These are phyloP conservation scores for Wickerhamiella shivajii DNA, from an alignment of 805 yeast species.

Conservation along the genomic window DNA sequence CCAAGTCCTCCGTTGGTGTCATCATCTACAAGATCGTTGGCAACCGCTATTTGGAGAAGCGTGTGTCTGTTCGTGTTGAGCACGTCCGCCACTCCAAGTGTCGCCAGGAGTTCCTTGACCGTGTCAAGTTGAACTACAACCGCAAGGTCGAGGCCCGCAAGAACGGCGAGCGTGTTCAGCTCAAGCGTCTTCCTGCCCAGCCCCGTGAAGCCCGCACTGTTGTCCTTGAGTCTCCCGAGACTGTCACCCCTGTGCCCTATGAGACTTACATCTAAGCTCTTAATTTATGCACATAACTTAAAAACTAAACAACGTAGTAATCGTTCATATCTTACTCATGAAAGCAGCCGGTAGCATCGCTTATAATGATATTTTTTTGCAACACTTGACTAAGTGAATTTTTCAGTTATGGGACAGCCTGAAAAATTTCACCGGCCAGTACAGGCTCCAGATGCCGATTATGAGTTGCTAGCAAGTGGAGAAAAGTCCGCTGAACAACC, in stretches of 20 bases:
- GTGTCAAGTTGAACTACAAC: slow-evolving; percentile 95
- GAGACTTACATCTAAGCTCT: slow-evolving; percentile 87
- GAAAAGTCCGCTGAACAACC: slow-evolving; percentile 13
- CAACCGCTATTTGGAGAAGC: slow-evolving; percentile 97
- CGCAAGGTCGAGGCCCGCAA: slow-evolving; percentile 89
- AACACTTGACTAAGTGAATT: too few species aligned
- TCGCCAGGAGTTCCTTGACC: slow-evolving; percentile 97
- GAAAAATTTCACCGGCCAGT: too few species aligned
- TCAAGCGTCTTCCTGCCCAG: slow-evolving; percentile 96
- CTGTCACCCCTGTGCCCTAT: slow-evolving; percentile 98
- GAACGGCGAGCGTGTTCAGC: slow-evolving; percentile 75
- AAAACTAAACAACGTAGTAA: too few species aligned
- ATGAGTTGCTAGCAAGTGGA: slow-evolving; percentile 11
- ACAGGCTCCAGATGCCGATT: slow-evolving; percentile 4
- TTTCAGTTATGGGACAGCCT: too few species aligned
- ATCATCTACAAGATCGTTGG: slow-evolving; percentile 97
- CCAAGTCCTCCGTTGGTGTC: slow-evolving; percentile 97
- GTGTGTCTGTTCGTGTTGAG: slow-evolving; percentile 96
- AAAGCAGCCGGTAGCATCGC: too few species aligned
- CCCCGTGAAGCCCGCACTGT: slow-evolving; percentile 91
- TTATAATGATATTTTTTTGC: too few species aligned
- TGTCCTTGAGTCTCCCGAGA: slow-evolving; percentile 83
- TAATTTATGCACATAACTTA: neutral
- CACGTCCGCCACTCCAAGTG: slow-evolving; percentile 99
- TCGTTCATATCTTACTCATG: too few species aligned